Percentiles rank a stretch among this genome's conserved stretches.
Conservation (phyloP, 108 stramenopile genomes). For the Discostella pseudostelligera region DNA sequence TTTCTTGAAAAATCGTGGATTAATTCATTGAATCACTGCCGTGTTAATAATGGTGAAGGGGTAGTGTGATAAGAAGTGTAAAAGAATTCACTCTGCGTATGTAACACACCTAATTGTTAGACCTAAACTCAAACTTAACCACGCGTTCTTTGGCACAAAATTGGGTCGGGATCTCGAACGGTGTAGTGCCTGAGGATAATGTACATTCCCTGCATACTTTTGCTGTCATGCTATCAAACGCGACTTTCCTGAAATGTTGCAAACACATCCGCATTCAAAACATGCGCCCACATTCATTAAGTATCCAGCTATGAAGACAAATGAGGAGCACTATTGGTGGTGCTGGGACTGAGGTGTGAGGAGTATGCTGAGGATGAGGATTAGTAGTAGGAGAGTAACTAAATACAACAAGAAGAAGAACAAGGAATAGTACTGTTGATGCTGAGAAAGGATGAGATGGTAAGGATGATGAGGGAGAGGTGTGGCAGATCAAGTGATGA, state of each 20-base stretch:
- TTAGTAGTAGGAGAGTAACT: too few species aligned
- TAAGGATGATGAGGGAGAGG: too few species aligned
- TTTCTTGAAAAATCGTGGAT: conserved; percentile 67
- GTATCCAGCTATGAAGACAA: conserved; percentile 70
- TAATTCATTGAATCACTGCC: conserved; percentile 17
- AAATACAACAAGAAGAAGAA: too few species aligned
- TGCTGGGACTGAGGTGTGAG: too few species aligned
- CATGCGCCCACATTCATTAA: conserved; percentile 58
- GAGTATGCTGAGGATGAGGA: too few species aligned
- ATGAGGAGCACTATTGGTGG: too few species aligned
- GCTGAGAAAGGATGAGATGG: too few species aligned
- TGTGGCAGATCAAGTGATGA: too few species aligned
- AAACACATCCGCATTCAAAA: conserved; percentile 76
- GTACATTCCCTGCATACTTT: conserved; percentile 58
- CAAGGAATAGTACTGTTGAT: too few species aligned
- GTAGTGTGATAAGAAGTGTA: not conserved
- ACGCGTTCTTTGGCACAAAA: conserved; percentile 71
- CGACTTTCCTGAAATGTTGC: conserved; percentile 75
- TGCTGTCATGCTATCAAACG: conserved; percentile 58
- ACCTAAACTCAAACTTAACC: conserved; percentile 25
- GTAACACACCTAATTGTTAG: not conserved
- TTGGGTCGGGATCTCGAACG: conserved; percentile 69
- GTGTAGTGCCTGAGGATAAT: conserved; percentile 77
- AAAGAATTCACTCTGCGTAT: too few species aligned
- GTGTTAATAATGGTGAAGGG: not conserved